Conservation (phyloP, 768 basidiomycete genomes). For the button mushroom (Agaricus bisporus) region DNA sequence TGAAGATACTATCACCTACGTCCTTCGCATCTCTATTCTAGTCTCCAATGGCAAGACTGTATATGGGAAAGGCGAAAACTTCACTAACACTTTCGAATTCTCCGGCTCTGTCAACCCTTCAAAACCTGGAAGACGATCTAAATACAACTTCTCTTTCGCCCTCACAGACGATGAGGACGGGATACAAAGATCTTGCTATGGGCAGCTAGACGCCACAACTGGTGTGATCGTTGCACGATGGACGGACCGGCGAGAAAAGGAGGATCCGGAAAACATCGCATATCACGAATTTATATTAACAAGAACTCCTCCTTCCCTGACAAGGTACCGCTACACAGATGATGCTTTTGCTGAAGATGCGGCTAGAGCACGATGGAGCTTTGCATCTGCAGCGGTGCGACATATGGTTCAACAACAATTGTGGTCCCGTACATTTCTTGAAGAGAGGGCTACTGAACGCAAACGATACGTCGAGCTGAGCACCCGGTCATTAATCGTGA, state of each 20-base stretch:
- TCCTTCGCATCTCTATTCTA: constrained; percentile 24
- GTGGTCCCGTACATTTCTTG: constrained; percentile 26
- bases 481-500: constrained; percentile 21
- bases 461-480: constrained; percentile 26
- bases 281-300: constrained; percentile 19
- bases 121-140: constrained; percentile 7
- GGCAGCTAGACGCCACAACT: constrained; percentile 15
- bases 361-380: constrained; percentile 25
- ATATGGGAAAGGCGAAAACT: constrained; percentile 29
- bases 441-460: constrained; percentile 23
- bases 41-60: constrained; percentile 17
- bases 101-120: constrained; percentile 15
- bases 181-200: constrained; percentile 18
- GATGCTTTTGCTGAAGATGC: constrained; percentile 22
- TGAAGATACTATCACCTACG: constrained; percentile 19
- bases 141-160: constrained; percentile 21
- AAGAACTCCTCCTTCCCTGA: constrained; percentile 22
- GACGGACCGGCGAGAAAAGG: constrained; percentile 18
- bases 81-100: constrained; percentile 24
- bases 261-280: constrained; percentile 17
- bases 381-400: constrained; percentile 22
- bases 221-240: constrained; percentile 17
- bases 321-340: constrained; percentile 23
- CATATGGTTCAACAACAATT: constrained; percentile 24
- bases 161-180: constrained; percentile 24